phyloP scores from a whole-genome alignment of 2,329 filamentous ascomycete genomes.

The Cercospora brassicicola region DNA sequence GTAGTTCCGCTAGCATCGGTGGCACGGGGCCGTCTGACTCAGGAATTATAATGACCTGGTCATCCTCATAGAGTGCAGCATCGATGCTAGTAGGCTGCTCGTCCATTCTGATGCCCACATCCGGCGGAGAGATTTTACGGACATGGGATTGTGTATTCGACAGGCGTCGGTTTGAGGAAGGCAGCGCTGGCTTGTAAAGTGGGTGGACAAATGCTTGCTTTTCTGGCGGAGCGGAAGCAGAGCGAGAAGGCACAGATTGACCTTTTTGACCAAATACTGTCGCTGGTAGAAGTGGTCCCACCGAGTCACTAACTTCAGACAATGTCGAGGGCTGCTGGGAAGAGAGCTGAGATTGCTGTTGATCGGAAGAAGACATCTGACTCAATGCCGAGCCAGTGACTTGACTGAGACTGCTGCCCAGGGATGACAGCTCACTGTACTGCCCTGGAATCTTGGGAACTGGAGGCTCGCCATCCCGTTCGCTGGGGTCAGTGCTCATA shows the following conservation, averaged over 20 bases:
- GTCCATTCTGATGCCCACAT: constrained; percentile 21
- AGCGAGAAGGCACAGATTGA: constrained; percentile 40
- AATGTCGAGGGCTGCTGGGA: constrained; percentile 41
- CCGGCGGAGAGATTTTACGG: constrained; percentile 48
- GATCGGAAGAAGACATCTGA: constrained; percentile 28
- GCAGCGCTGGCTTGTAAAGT: constrained; percentile 38
- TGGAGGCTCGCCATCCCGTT: constrained; percentile 52
- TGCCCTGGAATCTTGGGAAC: constrained; percentile 59
- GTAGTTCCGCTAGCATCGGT: constrained; percentile 57
- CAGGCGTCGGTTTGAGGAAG: constrained; percentile 38
- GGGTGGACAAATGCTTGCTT: constrained; percentile 39
- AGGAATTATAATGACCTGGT: constrained; percentile 49
- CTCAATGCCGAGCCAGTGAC: constrained; percentile 32
- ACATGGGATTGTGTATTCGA: constrained; percentile 43
- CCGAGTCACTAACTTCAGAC: constrained; percentile 38
- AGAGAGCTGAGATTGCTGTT: constrained; percentile 30
- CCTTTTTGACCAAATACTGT: constrained; percentile 49
- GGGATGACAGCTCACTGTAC: constrained; percentile 36
- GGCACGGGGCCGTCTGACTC: constrained; percentile 32
- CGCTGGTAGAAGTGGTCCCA: constrained; percentile 51
- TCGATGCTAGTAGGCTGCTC: constrained; percentile 49
- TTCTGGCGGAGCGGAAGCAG: constrained; percentile 52
- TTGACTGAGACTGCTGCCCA: constrained; percentile 33
- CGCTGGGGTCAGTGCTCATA: constrained; percentile 57
- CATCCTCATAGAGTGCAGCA: constrained; percentile 48